A percentile compares a stretch with the other conserved stretches of the same genome.
phyloP scores from a whole-genome alignment of 495 filamentous ascomycete species.

The Xylaria nigripes region DNA sequence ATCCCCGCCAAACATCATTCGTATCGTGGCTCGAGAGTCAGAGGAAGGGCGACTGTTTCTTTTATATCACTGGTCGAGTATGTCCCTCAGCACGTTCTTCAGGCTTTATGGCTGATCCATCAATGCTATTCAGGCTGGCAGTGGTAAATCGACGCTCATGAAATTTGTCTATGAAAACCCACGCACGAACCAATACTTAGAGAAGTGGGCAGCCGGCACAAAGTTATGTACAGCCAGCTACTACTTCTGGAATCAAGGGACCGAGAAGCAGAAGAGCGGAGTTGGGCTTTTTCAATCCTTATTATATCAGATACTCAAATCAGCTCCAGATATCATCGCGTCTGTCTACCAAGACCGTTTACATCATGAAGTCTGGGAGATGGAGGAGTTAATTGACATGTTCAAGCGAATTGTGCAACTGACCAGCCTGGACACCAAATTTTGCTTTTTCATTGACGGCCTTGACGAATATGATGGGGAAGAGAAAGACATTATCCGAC shows the following conservation, averaged over 20 bases:
- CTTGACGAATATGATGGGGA: too few species aligned
- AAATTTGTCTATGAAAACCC: conserved; percentile 7
- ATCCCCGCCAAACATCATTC: background rate
- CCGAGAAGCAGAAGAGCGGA: conserved; percentile 24
- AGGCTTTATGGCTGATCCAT: background rate
- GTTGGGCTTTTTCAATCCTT: conserved; percentile 25
- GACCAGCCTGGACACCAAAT: background rate
- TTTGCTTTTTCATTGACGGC: too few species aligned
- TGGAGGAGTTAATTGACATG: background rate
- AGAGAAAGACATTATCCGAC: conserved; percentile 9
- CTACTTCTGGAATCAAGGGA: conserved; percentile 39
- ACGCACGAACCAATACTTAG: conserved; percentile 11
- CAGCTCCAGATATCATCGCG: conserved; percentile 27
- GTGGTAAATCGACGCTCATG: conserved; percentile 17
- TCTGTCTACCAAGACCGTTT: background rate
- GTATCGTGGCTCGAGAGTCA: conserved; percentile 1
- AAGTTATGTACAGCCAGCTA: conserved; percentile 23
- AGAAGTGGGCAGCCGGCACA: conserved; percentile 20
- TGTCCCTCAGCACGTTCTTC: background rate
- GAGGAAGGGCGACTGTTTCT: background rate
- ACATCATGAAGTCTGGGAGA: conserved; percentile 1
- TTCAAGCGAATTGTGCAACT: background rate
- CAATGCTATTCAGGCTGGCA: conserved; percentile 7
- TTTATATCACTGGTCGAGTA: conserved; percentile 4
- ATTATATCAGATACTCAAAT: conserved; percentile 30